Conservation (phyloP, 2,329 filamentous ascomycete species). For the Colletotrichum sp. region DNA sequence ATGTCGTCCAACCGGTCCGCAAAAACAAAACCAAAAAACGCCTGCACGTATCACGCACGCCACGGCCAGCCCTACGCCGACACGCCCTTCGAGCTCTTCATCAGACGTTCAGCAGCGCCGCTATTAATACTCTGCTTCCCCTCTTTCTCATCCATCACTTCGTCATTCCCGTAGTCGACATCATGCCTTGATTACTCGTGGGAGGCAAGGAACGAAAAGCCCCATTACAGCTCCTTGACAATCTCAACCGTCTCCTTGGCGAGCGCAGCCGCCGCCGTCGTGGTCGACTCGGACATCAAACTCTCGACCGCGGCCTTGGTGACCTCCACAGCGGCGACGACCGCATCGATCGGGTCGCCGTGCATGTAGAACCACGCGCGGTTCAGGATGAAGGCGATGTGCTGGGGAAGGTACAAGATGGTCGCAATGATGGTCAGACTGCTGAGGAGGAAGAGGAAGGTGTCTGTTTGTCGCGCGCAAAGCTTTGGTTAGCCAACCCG, state of each 20-base stretch:
- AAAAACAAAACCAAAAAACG: constrained; percentile 5
- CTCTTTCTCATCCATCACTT: background rate
- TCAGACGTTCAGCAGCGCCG: constrained; percentile 2
- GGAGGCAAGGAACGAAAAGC: background rate
- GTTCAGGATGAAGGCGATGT: constrained; percentile 80
- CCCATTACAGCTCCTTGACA: constrained; percentile 41
- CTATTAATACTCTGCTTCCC: background rate
- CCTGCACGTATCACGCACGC: background rate
- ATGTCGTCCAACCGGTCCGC: constrained; percentile 7
- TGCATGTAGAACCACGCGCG: constrained; percentile 95
- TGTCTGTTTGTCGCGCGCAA: constrained; percentile 61
- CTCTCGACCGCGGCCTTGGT: constrained; percentile 43
- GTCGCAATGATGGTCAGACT: constrained; percentile 86
- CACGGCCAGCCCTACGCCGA: background rate
- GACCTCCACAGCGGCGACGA: constrained; percentile 56
- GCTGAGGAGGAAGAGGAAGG: constrained; percentile 87
- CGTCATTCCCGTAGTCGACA: background rate
- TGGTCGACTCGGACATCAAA: constrained; percentile 24
- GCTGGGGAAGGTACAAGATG: constrained; percentile 91
- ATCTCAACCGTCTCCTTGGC: constrained; percentile 29
- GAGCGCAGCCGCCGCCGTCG: constrained; percentile 3
- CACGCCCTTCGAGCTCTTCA: constrained; percentile 21
- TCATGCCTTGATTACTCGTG: background rate
- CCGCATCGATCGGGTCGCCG: constrained; percentile 71
- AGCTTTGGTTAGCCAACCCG: background rate